Evolutionary conservation across 1,284 basidiomycete species (phyloP).

Genomic region (Ganoderma leucocontextum): DNA sequence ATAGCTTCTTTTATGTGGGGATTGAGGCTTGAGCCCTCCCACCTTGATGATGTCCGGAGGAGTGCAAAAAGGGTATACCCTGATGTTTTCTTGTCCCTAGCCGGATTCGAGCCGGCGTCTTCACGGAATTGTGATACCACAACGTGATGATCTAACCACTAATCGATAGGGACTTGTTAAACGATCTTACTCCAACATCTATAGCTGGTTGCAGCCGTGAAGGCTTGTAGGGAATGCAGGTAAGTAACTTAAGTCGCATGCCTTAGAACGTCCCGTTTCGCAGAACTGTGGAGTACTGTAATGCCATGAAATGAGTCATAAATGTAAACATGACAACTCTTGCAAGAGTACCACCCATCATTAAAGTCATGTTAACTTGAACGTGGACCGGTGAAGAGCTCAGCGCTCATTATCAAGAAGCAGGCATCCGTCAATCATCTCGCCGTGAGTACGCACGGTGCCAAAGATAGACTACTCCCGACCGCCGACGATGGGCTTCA

Average conservation of each 20-base stretch:
- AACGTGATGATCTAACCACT: slow-evolving; percentile 39
- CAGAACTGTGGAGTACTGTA: too few species aligned
- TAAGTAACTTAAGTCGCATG: too few species aligned
- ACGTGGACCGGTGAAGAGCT: background rate
- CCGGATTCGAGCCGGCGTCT: slow-evolving; percentile 38
- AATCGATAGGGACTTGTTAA: slow-evolving; percentile 35
- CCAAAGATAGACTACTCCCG: background rate
- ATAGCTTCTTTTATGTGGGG: too few species aligned
- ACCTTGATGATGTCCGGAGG: too few species aligned
- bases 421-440: background rate
- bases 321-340: too few species aligned
- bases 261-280: too few species aligned
- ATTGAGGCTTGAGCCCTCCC: too few species aligned
- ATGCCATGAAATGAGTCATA: too few species aligned
- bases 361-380: background rate
- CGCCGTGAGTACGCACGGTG: background rate
- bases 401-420: background rate
- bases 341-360: too few species aligned
- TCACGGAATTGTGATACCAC: slow-evolving; percentile 36
- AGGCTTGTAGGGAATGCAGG: too few species aligned
- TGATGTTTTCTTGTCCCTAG: slow-evolving; percentile 26
- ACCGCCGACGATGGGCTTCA: background rate
- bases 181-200: background rate
- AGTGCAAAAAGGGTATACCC: too few species aligned
- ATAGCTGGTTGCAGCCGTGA: too few species aligned